phyloP scores from a whole-genome alignment of 73 alveolate species.

The Breviolum minutum region DNA sequence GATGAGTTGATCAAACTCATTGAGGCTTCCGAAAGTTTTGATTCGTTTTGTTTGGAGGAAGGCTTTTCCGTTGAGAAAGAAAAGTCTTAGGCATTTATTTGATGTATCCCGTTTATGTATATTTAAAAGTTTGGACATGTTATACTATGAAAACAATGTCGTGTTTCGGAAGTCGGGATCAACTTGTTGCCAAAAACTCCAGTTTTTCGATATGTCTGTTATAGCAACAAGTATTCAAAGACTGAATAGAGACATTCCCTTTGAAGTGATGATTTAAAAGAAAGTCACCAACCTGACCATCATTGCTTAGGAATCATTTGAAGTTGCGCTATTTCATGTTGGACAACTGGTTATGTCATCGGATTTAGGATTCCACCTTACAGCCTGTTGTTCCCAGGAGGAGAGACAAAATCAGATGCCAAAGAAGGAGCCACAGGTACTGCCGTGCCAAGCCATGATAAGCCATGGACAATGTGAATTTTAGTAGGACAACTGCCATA shows the following conservation, averaged over 20 bases:
- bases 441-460: neutral
- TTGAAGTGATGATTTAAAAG: neutral
- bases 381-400: neutral
- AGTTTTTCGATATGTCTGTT: neutral
- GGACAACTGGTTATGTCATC: neutral
- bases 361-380: neutral
- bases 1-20: slow-evolving; percentile 83
- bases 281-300: neutral
- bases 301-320: neutral
- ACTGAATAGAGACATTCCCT: neutral
- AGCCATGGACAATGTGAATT: neutral
- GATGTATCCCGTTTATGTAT: no score
- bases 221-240: neutral
- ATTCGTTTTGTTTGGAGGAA: neutral
- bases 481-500: no score
- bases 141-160: no score
- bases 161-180: no score
- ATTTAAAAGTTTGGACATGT: neutral
- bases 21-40: slow-evolving; percentile 15
- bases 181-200: neutral
- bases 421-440: neutral
- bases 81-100: no score
- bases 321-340: neutral
- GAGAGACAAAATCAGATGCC: slow-evolving; percentile 7
- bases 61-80: neutral